phyloP scores from a whole-genome alignment of 2,329 filamentous ascomycete species.

The Stagonosporopsis chrysanthemi region DNA sequence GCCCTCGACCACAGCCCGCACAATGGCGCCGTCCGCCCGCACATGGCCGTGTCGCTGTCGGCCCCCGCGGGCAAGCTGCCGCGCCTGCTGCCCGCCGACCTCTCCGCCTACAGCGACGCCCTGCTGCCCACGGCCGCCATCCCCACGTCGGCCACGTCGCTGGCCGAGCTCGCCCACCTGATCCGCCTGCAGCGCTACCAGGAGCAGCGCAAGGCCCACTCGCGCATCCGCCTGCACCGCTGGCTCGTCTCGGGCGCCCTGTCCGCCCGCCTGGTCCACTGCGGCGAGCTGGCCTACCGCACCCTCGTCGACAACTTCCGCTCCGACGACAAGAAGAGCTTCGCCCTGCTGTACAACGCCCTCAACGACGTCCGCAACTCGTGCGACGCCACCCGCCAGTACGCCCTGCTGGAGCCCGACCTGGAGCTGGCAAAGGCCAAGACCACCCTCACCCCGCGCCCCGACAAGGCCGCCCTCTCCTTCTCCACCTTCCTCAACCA shows the following conservation, averaged over 20 bases:
- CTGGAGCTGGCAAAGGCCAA: constrained; percentile 63
- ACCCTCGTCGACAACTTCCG: constrained; percentile 81
- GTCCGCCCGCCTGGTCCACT: constrained; percentile 76
- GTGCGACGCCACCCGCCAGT: constrained; percentile 74
- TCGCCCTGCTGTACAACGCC: constrained; percentile 77
- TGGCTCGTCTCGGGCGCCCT: constrained; percentile 78
- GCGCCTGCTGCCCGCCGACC: constrained; percentile 68
- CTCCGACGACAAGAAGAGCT: constrained; percentile 78
- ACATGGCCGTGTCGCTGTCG: constrained; percentile 53
- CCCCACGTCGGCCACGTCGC: constrained; percentile 68
- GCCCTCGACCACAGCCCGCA: constrained; percentile 14
- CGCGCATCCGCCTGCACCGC: constrained; percentile 75
- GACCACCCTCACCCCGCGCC: constrained; percentile 40
- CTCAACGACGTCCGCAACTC: constrained; percentile 81
- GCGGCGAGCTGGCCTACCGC: constrained; percentile 75
- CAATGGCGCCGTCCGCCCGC: constrained; percentile 41
- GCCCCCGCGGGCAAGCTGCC: constrained; percentile 56
- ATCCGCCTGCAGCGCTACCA: constrained; percentile 81
- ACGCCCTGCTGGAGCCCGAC: constrained; percentile 75
- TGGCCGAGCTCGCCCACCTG: constrained; percentile 80
- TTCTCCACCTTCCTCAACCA: constrained; percentile 65
- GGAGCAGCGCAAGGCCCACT: constrained; percentile 78
- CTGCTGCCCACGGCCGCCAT: constrained; percentile 64
- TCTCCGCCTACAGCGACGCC: constrained; percentile 71
- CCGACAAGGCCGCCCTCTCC: constrained; percentile 53